Evolutionary conservation across 192 early-diverging fungal genomes (phyloP).

Genomic region (Umbelopsis sp.): DNA sequence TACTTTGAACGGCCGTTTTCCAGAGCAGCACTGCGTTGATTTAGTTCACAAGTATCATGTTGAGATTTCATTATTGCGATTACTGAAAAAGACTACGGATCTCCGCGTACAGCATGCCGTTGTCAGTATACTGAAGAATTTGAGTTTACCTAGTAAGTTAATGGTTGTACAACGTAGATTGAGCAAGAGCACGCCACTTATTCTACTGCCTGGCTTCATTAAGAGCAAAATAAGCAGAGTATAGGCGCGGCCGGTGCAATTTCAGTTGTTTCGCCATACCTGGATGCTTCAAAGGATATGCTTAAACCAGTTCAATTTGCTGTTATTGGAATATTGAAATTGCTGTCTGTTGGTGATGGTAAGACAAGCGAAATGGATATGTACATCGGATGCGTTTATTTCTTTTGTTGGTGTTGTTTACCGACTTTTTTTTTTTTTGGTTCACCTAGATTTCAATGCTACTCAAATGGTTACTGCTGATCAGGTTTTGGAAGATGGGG

Average conservation of each 20-base stretch:
- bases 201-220: not conserved
- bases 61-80: conserved; percentile 55
- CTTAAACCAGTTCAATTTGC: conserved; percentile 54
- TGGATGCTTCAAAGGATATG: conserved; percentile 50
- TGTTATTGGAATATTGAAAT: conserved; percentile 56
- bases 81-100: conserved; percentile 48
- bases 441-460: conserved; percentile 1
- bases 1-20: not conserved
- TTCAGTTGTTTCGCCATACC: conserved; percentile 39
- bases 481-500: not conserved
- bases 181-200: not conserved
- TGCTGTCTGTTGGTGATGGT: conserved; percentile 46
- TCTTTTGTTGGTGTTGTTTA: not conserved
- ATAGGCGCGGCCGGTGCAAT: conserved; percentile 55
- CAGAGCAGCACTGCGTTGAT: conserved; percentile 64
- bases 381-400: too few species aligned
- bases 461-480: conserved; percentile 3
- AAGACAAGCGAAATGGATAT: conserved; percentile 18
- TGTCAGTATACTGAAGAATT: conserved; percentile 68
- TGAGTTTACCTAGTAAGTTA: conserved; percentile 59
- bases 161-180: not conserved
- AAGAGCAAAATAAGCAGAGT: conserved; percentile 45
- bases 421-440: not conserved
- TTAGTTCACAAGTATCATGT: conserved; percentile 59
- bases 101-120: conserved; percentile 59